These are phyloP conservation scores for Trichoderma arundinaceum DNA, from an alignment of 2,329 filamentous ascomycete genomes.

Conservation along the genomic window DNA sequence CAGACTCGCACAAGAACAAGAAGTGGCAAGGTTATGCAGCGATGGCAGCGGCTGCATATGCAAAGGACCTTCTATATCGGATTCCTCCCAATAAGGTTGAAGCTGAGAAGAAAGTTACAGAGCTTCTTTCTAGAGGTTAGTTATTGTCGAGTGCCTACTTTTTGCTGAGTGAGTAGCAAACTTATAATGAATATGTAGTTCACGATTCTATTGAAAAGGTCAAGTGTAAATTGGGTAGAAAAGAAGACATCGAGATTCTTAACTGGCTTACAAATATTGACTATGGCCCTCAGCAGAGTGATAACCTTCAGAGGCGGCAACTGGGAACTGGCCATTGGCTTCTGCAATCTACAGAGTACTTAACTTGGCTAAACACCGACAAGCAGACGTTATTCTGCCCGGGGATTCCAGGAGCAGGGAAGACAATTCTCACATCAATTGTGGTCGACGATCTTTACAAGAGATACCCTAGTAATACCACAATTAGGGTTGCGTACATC, in stretches of 20 bases:
- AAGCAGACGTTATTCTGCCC: no score
- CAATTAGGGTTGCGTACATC: background rate
- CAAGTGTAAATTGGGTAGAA: no score
- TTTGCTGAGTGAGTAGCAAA: no score
- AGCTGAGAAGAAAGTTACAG: background rate
- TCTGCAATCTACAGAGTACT: background rate
- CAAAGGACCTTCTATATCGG: background rate
- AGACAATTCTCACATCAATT: constrained; percentile 9
- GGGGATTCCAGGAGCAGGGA: constrained; percentile 16
- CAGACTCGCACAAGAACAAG: background rate
- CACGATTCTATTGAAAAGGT: no score
- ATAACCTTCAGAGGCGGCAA: background rate
- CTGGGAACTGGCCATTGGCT: constrained; percentile 13
- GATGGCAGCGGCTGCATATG: background rate
- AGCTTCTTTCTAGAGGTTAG: background rate
- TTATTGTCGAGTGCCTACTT: no score
- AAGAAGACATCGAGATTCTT: background rate
- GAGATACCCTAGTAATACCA: fast-evolving
- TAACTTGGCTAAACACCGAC: background rate
- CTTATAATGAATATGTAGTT: no score
- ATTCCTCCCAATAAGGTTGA: background rate
- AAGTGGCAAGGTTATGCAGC: background rate
- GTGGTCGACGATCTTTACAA: background rate
- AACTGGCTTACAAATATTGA: background rate
- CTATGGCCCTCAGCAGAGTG: background rate